Evolutionary conservation across 495 filamentous ascomycete genomes (phyloP).

Genomic region (Talaromyces proteolyticus): DNA sequence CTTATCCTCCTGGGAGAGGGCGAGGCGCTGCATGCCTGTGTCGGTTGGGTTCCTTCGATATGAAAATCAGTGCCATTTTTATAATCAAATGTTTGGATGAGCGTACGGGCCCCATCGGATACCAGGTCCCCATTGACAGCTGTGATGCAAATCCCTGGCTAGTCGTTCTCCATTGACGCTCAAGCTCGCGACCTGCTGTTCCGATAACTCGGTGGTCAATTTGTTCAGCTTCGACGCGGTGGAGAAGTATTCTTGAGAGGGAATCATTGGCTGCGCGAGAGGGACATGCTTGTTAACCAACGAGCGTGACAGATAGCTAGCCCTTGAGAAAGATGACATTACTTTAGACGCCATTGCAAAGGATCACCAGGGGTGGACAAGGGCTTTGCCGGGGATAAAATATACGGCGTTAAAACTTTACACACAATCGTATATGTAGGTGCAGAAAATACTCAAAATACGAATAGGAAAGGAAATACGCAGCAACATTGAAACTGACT

Average conservation of each 20-base stretch:
- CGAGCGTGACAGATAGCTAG: neutral
- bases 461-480: too few relatives aligned
- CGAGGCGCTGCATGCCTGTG: conserved; percentile 60
- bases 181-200: conserved; percentile 31
- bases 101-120: conserved; percentile 60
- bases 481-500: too few relatives aligned
- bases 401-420: too few relatives aligned
- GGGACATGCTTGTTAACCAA: neutral
- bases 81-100: neutral
- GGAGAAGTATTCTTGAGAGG: neutral
- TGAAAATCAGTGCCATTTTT: conserved; percentile 5
- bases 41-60: conserved; percentile 46
- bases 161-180: conserved; percentile 55
- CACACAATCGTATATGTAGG: too few relatives aligned
- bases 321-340: too few relatives aligned
- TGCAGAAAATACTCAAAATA: too few relatives aligned
- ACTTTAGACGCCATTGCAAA: too few relatives aligned
- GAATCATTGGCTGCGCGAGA: neutral
- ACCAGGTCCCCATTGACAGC: conserved; percentile 59
- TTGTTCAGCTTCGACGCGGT: neutral
- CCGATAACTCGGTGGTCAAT: neutral
- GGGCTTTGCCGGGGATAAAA: too few relatives aligned
- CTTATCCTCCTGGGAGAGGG: conserved; percentile 67
- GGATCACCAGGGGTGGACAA: too few relatives aligned
- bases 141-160: conserved; percentile 56